Evolutionary conservation across 192 early-diverging fungal genomes (phyloP).

Genomic region (Podila clonocystis): DNA sequence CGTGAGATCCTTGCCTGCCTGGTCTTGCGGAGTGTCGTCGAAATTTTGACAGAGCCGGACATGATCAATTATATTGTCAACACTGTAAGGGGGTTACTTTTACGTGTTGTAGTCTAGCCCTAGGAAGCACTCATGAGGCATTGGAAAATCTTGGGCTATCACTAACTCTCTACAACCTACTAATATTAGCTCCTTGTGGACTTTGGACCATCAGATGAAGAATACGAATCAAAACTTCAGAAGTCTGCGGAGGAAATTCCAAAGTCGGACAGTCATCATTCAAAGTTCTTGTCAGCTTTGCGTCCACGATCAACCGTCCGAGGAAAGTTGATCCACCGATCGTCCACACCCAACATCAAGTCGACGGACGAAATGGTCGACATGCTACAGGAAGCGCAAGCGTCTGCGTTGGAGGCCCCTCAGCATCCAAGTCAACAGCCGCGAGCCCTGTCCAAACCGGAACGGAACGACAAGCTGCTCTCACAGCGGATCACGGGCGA

Average conservation of each 20-base stretch:
- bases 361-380: slow-evolving; percentile 43
- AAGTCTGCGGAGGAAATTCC: slow-evolving; percentile 43
- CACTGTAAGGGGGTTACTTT: slow-evolving; percentile 42
- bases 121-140: too few species aligned
- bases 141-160: background rate
- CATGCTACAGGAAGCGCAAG: slow-evolving; percentile 41
- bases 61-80: slow-evolving; percentile 63
- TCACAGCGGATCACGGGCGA: slow-evolving; percentile 9
- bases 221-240: slow-evolving; percentile 39
- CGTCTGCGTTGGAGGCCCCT: slow-evolving; percentile 15
- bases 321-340: slow-evolving; percentile 20
- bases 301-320: slow-evolving; percentile 4
- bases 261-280: slow-evolving; percentile 16
- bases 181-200: slow-evolving; percentile 19
- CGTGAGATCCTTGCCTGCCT: slow-evolving; percentile 58
- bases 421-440: background rate
- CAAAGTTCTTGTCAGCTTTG: slow-evolving; percentile 24
- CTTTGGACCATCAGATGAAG: slow-evolving; percentile 40
- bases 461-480: slow-evolving; percentile 21
- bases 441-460: slow-evolving; percentile 7
- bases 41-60: slow-evolving; percentile 59
- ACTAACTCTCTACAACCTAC: background rate
- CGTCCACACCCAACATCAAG: slow-evolving; percentile 47
- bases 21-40: slow-evolving; percentile 52
- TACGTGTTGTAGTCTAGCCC: background rate